phyloP scores from a whole-genome alignment of 2,329 filamentous ascomycete genomes.

The Didymella lethalis region DNA sequence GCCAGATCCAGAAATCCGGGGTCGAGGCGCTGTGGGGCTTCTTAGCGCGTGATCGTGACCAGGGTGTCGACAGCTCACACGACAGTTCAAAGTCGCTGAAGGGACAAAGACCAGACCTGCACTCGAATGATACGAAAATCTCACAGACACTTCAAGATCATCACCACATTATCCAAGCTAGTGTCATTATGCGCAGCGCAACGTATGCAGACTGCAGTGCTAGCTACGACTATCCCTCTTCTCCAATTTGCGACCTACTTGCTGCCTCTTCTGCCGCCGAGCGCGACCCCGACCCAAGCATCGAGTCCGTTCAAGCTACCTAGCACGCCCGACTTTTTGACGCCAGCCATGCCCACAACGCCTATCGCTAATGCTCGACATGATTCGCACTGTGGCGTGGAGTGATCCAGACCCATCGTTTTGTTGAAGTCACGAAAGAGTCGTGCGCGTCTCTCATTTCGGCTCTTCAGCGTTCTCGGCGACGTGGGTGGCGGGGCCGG shows the following conservation, averaged over 20 bases:
- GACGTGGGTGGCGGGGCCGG: conserved; percentile 46
- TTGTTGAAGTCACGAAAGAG: conserved; percentile 24
- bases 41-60: conserved; percentile 1
- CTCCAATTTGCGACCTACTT: neutral
- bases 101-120: too few species aligned
- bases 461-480: conserved; percentile 46
- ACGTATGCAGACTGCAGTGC: conserved; percentile 10
- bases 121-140: too few species aligned
- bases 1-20: conserved; percentile 7
- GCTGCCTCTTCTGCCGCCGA: neutral
- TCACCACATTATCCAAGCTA: conserved; percentile 6
- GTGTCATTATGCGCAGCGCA: conserved; percentile 6
- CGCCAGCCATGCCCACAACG: conserved; percentile 42
- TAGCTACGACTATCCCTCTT: conserved; percentile 8
- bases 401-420: conserved; percentile 17
- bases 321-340: conserved; percentile 13
- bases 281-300: too few species aligned
- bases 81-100: too few species aligned
- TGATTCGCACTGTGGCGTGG: conserved; percentile 44
- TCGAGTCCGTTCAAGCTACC: neutral
- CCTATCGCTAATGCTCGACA: conserved; percentile 50
- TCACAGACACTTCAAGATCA: too few species aligned
- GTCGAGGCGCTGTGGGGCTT: neutral
- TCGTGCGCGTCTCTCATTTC: conserved; percentile 43
- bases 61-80: neutral